A percentile compares a stretch with the other conserved stretches of the same genome.
phyloP scores from a whole-genome alignment of 768 basidiomycete genomes.

The Pleurotus salmoneostramineus region DNA sequence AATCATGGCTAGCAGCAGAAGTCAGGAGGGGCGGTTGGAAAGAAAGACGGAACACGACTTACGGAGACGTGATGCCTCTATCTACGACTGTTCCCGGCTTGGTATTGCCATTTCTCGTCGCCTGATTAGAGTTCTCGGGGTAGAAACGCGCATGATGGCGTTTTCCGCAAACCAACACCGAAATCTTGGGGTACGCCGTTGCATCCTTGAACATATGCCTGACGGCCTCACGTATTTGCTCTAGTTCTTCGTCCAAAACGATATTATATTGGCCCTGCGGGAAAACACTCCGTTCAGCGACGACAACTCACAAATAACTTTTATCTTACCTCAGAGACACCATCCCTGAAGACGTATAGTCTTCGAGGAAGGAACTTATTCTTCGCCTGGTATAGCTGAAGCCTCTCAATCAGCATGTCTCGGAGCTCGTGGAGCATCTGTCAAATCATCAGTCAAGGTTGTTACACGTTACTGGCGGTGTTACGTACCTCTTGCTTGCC shows the following conservation, averaged over 20 bases:
- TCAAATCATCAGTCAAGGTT: neutral
- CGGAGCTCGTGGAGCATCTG: conserved; percentile 71
- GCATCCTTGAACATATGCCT: conserved; percentile 43
- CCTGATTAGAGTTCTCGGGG: conserved; percentile 43
- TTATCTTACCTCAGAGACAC: conserved; percentile 66
- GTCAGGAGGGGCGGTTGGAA: neutral
- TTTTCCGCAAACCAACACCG: conserved; percentile 72
- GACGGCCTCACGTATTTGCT: conserved; percentile 60
- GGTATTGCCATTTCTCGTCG: conserved; percentile 71
- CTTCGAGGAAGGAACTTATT: conserved; percentile 60
- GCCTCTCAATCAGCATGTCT: conserved; percentile 69
- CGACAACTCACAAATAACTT: too few relatives aligned
- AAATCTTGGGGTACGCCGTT: conserved; percentile 40
- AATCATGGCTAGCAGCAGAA: conserved; percentile 14
- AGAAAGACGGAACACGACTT: conserved; percentile 15
- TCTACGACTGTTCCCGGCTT: conserved; percentile 80
- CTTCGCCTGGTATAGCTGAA: conserved; percentile 51
- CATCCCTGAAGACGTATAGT: conserved; percentile 74
- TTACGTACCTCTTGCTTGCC: conserved; percentile 41
- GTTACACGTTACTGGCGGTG: neutral
- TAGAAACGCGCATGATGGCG: conserved; percentile 40
- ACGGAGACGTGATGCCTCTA: conserved; percentile 71
- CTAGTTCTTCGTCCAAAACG: conserved; percentile 57
- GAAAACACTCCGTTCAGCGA: too few relatives aligned
- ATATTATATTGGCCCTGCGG: conserved; percentile 67